A percentile compares a stretch with the other conserved stretches of the same genome.
Evolutionary conservation across 2,329 filamentous ascomycete species (phyloP).

Genomic region (Fusarium liriodendri): DNA sequence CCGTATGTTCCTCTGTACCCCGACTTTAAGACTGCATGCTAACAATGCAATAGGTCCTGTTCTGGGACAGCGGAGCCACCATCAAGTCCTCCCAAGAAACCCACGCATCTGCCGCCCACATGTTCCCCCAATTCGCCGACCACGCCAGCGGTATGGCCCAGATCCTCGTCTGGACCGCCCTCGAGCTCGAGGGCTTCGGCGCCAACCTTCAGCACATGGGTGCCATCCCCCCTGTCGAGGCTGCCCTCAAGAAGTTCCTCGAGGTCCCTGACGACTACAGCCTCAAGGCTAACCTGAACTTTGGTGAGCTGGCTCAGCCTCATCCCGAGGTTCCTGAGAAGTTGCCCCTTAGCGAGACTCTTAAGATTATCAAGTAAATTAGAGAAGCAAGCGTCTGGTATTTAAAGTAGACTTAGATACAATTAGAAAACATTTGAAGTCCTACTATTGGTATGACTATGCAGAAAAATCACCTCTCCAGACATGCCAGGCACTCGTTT

Average conservation of each 20-base stretch:
- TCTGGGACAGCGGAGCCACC: conserved; percentile 36
- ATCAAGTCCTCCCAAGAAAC: conserved; percentile 28
- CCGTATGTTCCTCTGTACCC: conserved; percentile 21
- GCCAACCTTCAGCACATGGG: conserved; percentile 42
- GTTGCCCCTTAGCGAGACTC: conserved; percentile 36
- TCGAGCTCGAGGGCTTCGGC: conserved; percentile 39
- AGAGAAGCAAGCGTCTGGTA: not conserved
- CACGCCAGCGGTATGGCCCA: conserved; percentile 36
- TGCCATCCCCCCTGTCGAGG: conserved; percentile 38
- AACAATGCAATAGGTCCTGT: conserved; percentile 29
- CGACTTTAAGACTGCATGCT: not conserved
- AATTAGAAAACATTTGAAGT: not conserved
- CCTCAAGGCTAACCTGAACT: conserved; percentile 40
- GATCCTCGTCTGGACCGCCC: conserved; percentile 40
- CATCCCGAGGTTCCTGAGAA: conserved; percentile 34
- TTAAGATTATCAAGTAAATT: conserved; percentile 13
- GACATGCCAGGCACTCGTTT: not conserved
- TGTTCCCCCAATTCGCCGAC: conserved; percentile 32
- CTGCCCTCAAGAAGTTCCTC: conserved; percentile 31
- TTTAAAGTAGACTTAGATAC: not conserved
- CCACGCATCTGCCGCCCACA: conserved; percentile 28
- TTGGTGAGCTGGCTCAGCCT: conserved; percentile 31
- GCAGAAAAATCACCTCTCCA: not conserved
- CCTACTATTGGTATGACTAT: not conserved
- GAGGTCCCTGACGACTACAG: conserved; percentile 31